Conservation (phyloP, 305 asterid genomes). For the Petunia hybrid region DNA sequence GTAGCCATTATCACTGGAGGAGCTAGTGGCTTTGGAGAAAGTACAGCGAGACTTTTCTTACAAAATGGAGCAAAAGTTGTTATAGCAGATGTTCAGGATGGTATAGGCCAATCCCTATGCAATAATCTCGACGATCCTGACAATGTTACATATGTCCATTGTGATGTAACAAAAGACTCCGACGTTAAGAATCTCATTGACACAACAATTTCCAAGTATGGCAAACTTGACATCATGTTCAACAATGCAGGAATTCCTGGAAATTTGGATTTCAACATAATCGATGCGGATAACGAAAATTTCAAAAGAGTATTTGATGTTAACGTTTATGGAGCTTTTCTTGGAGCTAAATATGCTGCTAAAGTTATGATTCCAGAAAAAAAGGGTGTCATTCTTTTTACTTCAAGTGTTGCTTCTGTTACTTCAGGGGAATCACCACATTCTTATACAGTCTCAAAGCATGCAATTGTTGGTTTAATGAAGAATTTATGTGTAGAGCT, state of each 20-base stretch:
- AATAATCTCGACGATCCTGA: neutral
- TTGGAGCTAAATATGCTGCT: slow-evolving; percentile 70
- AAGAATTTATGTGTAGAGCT: slow-evolving; percentile 70
- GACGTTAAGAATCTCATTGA: slow-evolving; percentile 46
- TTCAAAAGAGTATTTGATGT: slow-evolving; percentile 60
- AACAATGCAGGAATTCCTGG: slow-evolving; percentile 55
- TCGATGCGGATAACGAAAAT: slow-evolving; percentile 33
- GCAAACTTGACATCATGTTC: slow-evolving; percentile 66
- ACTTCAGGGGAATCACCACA: slow-evolving; percentile 59
- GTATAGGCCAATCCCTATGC: slow-evolving; percentile 20
- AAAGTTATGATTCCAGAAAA: slow-evolving; percentile 62
- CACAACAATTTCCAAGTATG: slow-evolving; percentile 46
- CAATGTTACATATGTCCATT: slow-evolving; percentile 50
- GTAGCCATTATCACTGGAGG: slow-evolving; percentile 30
- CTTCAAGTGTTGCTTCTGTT: slow-evolving; percentile 56
- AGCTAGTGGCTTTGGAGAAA: slow-evolving; percentile 33
- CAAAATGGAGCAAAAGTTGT: slow-evolving; percentile 31
- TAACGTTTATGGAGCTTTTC: slow-evolving; percentile 60
- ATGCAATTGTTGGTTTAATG: slow-evolving; percentile 70
- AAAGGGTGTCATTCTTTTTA: slow-evolving; percentile 53
- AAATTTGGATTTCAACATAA: slow-evolving; percentile 28
- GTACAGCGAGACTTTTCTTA: slow-evolving; percentile 27
- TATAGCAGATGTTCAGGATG: slow-evolving; percentile 29
- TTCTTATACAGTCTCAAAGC: slow-evolving; percentile 60
- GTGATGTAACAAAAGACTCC: slow-evolving; percentile 54